Evolutionary conservation across 2,329 filamentous ascomycete species (phyloP), one percentile per base, ranked within the genome.

Genomic region (Achaetomium macrosporum): DNA sequence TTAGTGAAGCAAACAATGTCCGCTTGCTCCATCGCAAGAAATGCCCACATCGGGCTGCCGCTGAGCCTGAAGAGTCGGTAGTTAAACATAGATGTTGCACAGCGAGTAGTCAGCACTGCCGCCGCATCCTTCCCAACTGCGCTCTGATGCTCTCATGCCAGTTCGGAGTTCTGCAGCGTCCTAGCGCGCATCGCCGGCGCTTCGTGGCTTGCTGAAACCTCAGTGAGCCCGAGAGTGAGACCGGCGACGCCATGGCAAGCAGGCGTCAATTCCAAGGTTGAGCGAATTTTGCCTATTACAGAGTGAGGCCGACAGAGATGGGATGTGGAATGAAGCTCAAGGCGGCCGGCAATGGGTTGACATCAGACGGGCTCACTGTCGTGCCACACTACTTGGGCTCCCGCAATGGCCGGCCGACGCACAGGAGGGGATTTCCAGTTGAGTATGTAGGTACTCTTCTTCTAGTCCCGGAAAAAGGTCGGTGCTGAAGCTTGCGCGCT

Each of bases 271-370:
- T 31, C 16, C 41, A 16, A 40, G 25, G 15, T 30, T 15, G 36
- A 19, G 10, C 30, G 30, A n/a, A 42, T 51, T 51, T 25, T 51
- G 50, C 50, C 42, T 46, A 36, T 46, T 50, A 41, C 35, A 8
- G 15, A 16, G 13, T n/a, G 35, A n/a, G 35, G 35, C 6, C 7
- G 35, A 16, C 15, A 13, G 12, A 4, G 12, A 37, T 37, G 35
- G 15, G 35, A n/a, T 3, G 6, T 37, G 9, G 12, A 13, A 13
- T 5, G 10, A n/a, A 8, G 35, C 12, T 13, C 33, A 35, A 35
- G 9, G n/a, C 5, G 2, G 7, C 35, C 25, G 4, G 25, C 25
- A 25, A 25, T 7, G 25, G 25, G 25, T 25, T 7, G 25, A 25
- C 25, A 25, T 4, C 25, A 25, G 7, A 4, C 7, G 25, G 25